A percentile compares a stretch with the other conserved stretches of the same genome.
Conservation (phyloP, 106 monocot genomes). For the Apostasia ramifera region DNA sequence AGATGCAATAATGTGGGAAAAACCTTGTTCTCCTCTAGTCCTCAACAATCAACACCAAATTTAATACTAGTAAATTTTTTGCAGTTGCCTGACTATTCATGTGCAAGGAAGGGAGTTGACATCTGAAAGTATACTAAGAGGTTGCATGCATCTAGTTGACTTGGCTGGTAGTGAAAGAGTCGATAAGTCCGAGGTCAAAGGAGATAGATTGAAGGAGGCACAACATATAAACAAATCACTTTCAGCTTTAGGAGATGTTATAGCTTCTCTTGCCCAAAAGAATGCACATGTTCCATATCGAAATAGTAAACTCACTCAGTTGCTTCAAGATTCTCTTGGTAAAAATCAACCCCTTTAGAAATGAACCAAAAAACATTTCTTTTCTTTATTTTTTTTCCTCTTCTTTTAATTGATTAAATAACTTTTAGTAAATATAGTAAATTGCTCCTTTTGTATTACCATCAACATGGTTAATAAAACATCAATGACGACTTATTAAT, state of each 20-base stretch:
- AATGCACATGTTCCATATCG: conserved; percentile 94
- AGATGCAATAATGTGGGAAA: neutral
- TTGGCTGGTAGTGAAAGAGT: conserved; percentile 97
- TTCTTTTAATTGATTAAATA: neutral
- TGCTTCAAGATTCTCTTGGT: conserved; percentile 98
- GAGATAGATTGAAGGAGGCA: conserved; percentile 86
- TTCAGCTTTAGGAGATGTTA: conserved; percentile 94
- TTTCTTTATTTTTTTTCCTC: neutral
- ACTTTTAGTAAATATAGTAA: neutral
- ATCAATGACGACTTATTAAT: neutral
- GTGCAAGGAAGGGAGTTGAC: conserved; percentile 82
- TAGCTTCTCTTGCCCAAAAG: conserved; percentile 80
- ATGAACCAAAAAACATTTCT: too few species aligned
- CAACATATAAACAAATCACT: conserved; percentile 97
- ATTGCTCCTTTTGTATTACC: neutral
- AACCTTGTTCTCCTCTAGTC: neutral
- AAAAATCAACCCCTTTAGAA: conserved; percentile 12
- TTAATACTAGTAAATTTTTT: conserved; percentile 7
- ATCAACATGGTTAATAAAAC: neutral
- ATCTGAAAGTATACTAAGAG: conserved; percentile 49
- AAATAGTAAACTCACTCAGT: conserved; percentile 94
- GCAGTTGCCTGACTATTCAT: conserved; percentile 93
- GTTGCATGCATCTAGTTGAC: conserved; percentile 95
- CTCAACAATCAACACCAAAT: neutral
- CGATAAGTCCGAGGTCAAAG: conserved; percentile 89